These are phyloP conservation scores for Gaillardinia entomophila DNA, from an alignment of 805 yeast genomes.

Conservation along the genomic window DNA sequence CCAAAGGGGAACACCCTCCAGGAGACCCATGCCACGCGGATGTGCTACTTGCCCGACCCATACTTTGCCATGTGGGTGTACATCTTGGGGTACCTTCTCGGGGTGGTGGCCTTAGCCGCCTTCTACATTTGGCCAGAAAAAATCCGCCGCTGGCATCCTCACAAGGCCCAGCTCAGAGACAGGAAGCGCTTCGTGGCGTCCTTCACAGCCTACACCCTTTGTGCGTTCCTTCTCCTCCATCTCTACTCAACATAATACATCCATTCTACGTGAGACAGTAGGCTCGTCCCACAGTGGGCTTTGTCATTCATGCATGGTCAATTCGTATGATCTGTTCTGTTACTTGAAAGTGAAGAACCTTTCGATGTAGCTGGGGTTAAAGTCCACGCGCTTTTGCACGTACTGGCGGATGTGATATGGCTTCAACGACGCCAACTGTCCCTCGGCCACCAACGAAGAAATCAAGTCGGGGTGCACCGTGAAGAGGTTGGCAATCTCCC, in stretches of 20 bases:
- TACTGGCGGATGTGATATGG: constrained; percentile 59
- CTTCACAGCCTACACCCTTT: too few relatives aligned
- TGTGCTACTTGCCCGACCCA: constrained; percentile 57
- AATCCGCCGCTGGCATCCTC: too few relatives aligned
- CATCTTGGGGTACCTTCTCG: constrained; percentile 5
- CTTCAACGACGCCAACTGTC: constrained; percentile 64
- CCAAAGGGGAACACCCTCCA: constrained; percentile 15
- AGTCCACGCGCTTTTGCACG: constrained; percentile 66
- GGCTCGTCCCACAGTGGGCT: too few relatives aligned
- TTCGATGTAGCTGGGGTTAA: constrained; percentile 48
- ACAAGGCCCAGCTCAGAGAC: too few relatives aligned
- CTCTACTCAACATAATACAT: too few relatives aligned
- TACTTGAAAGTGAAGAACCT: constrained; percentile 36
- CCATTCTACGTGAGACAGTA: too few relatives aligned
- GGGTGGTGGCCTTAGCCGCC: constrained; percentile 3
- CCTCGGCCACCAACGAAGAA: constrained; percentile 74
- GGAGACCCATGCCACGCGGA: constrained; percentile 32
- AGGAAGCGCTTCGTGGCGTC: too few relatives aligned
- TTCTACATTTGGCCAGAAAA: constrained; percentile 3
- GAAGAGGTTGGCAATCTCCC: constrained; percentile 79
- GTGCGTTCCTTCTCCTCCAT: too few relatives aligned
- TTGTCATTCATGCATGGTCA: constrained; percentile 1
- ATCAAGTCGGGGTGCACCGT: constrained; percentile 79
- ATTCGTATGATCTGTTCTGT: too few relatives aligned
- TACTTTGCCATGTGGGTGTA: constrained; percentile 21